Evolutionary conservation across 495 filamentous ascomycete species (phyloP).

Genomic region (Glutinoglossum americanum): DNA sequence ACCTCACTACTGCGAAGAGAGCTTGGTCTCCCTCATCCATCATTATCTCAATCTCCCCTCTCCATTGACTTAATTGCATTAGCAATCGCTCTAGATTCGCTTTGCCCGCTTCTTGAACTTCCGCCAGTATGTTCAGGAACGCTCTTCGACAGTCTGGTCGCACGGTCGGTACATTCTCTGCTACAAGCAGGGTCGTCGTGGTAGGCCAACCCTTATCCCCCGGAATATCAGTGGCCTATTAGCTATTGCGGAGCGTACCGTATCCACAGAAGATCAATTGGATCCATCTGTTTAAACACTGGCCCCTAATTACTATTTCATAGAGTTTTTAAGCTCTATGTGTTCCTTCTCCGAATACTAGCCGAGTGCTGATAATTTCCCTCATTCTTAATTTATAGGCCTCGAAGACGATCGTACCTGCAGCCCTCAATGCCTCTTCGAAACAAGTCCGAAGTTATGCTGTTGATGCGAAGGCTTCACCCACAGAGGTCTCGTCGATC

Average conservation of each 20-base stretch:
- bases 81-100: slow-evolving; percentile 12
- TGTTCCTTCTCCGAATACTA: slow-evolving; percentile 13
- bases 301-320: not conserved
- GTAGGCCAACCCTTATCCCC: slow-evolving; percentile 39
- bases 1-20: not conserved
- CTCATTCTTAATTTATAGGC: slow-evolving; percentile 1
- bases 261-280: not conserved
- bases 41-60: slow-evolving; percentile 4
- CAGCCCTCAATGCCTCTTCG: slow-evolving; percentile 35
- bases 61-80: slow-evolving; percentile 3
- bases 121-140: slow-evolving; percentile 80
- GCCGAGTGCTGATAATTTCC: slow-evolving; percentile 15
- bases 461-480: slow-evolving; percentile 78
- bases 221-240: not conserved
- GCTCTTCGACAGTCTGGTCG: slow-evolving; percentile 88
- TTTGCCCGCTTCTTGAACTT: slow-evolving; percentile 31
- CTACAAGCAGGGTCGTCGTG: slow-evolving; percentile 67
- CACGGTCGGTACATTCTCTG: slow-evolving; percentile 80
- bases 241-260: not conserved
- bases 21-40: not conserved
- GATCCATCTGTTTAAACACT: not conserved
- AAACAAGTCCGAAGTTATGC: slow-evolving; percentile 79
- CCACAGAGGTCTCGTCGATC: slow-evolving; percentile 97
- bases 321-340: slow-evolving; percentile 7
- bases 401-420: not conserved